Percentiles rank a stretch among this genome's conserved stretches.
phyloP scores from a whole-genome alignment of 2,329 filamentous ascomycete genomes.

The Apiospora pterosperma region DNA sequence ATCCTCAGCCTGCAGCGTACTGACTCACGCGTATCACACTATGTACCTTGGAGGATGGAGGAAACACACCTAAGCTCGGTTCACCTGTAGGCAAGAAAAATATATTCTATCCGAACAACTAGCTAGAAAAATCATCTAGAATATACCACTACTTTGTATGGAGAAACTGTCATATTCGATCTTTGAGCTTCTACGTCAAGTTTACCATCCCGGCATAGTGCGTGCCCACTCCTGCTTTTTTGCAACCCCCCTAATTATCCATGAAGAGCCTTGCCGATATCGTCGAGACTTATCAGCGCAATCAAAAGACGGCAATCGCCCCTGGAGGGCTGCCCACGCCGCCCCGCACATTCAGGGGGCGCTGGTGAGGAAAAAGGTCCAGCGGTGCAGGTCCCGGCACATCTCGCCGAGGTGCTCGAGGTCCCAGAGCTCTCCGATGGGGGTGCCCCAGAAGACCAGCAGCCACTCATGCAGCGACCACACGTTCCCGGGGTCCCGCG shows the following conservation, averaged over 20 bases:
- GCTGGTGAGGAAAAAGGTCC: slow-evolving; percentile 17
- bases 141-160: neutral
- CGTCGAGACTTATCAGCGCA: neutral
- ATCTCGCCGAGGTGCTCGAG: slow-evolving; percentile 11
- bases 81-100: too few species aligned
- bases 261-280: neutral
- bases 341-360: slow-evolving; percentile 16
- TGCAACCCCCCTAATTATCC: neutral
- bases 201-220: neutral
- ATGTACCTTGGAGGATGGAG: too few species aligned
- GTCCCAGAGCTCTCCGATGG: slow-evolving; percentile 18
- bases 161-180: neutral
- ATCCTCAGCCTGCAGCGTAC: too few species aligned
- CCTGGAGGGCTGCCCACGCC: slow-evolving; percentile 16
- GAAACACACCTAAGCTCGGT: too few species aligned
- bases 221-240: neutral
- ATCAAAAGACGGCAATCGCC: slow-evolving; percentile 16
- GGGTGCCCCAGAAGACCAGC: slow-evolving; percentile 17
- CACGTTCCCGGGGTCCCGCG: slow-evolving; percentile 1
- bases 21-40: too few species aligned
- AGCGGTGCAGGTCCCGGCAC: slow-evolving; percentile 3
- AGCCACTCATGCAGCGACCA: slow-evolving; percentile 19
- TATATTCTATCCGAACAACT: too few species aligned
- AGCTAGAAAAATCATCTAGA: neutral
- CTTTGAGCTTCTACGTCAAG: neutral